A percentile compares a stretch with the other conserved stretches of the same genome.
These are phyloP conservation scores for Diaporthe nobilis DNA, from an alignment of 2,329 filamentous ascomycete species.

Conservation along the genomic window DNA sequence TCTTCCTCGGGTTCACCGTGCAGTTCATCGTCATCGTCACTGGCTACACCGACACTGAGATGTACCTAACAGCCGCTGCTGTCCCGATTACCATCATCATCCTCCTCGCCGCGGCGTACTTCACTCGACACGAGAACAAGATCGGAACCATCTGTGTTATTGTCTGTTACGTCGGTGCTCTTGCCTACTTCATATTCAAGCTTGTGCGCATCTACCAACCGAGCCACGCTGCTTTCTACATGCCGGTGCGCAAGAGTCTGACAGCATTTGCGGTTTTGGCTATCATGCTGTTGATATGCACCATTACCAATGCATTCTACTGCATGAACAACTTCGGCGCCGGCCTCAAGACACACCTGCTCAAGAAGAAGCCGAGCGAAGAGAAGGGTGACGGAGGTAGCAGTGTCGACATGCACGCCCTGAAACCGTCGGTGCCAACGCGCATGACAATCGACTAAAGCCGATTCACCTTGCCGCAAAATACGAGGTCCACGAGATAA, in stretches of 20 bases:
- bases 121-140: slow-evolving; percentile 86
- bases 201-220: slow-evolving; percentile 93
- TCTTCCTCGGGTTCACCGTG: slow-evolving; percentile 98
- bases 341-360: slow-evolving; percentile 89
- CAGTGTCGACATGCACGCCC: slow-evolving; percentile 69
- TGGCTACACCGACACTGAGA: slow-evolving; percentile 78
- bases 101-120: slow-evolving; percentile 86
- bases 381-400: slow-evolving; percentile 69
- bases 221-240: slow-evolving; percentile 72
- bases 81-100: slow-evolving; percentile 93
- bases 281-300: slow-evolving; percentile 87
- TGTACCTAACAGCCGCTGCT: slow-evolving; percentile 88
- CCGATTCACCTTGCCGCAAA: slow-evolving; percentile 31
- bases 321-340: slow-evolving; percentile 93
- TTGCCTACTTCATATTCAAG: slow-evolving; percentile 99
- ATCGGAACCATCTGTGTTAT: slow-evolving; percentile 84
- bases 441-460: slow-evolving; percentile 75
- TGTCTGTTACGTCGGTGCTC: slow-evolving; percentile 86
- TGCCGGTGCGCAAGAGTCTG: slow-evolving; percentile 84
- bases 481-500: slow-evolving; percentile 37
- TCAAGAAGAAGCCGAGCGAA: slow-evolving; percentile 63
- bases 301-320: slow-evolving; percentile 87
- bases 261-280: slow-evolving; percentile 96
- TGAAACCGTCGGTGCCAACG: slow-evolving; percentile 68
- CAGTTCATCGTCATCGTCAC: slow-evolving; percentile 96